Base-by-base conservation (phyloP, 2,329 filamentous ascomycete genomes). In the Epichloe bromicola region DNA sequence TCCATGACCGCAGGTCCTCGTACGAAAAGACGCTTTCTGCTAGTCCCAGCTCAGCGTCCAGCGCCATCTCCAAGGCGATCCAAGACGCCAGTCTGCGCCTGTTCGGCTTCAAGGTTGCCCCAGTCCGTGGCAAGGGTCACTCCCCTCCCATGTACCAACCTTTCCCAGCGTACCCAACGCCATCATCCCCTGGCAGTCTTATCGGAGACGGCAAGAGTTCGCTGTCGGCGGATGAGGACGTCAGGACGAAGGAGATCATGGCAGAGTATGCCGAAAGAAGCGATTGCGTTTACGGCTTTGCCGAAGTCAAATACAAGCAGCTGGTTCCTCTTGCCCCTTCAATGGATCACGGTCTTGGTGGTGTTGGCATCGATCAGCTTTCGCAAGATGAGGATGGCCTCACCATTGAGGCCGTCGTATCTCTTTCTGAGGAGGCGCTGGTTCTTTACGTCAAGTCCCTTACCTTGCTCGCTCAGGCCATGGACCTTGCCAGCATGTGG, bases 291-390 rank as follows among this genome's bases (percentile, higher is more conserved):
- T 98, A 90, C 65, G 90, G 91, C 3, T 97, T 98, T 67, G 93
- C 93, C 5, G 91, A 98, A 69, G 91, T 98, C 63, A 98, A 98
- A 68, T 96, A 94, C 69, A 93, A 94, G 67, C 93, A 98, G 67
- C 77, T 98, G n/a, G 80, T 96, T 47, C 93, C 93, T 3, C 72
- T 93, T 43, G 82, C 88, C 1, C 93, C 91, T 1, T 91, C 86
- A 0, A 79, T 78, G 57, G 82, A 87, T 46, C 81, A 85, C 57
- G 82, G 80, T 5, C 74, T 88, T 4, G 83, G 84, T 6, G 81
- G 83, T 14, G 66, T 77, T n/a, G 69, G 71, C 4, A 63, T 71
- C 8, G 80, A 84, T 4, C 73, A 76, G 60, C 62, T 74, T 56
- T 66, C 69, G 11, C 63, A 67, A 12, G 78, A 81, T 11, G 85